Percentiles rank a stretch among this genome's conserved stretches.
These are phyloP conservation scores for Amphicarpaea edgeworthii DNA, from an alignment of 306 rosid genomes.

Conservation along the genomic window DNA sequence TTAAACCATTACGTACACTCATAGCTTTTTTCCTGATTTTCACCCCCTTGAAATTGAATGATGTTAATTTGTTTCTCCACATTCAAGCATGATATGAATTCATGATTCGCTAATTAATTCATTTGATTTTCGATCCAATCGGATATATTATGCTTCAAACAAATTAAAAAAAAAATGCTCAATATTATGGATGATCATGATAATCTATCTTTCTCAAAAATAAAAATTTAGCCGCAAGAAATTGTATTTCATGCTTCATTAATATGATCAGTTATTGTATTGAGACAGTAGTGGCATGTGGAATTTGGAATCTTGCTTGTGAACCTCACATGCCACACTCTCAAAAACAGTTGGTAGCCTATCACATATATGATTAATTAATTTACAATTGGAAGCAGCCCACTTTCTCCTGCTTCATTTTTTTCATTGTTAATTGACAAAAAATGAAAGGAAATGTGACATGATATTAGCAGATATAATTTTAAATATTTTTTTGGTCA, in stretches of 20 bases:
- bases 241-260: background rate
- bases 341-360: slow-evolving; percentile 42
- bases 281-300: slow-evolving; percentile 45
- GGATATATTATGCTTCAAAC: background rate
- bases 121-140: background rate
- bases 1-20: slow-evolving; percentile 7
- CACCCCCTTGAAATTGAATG: background rate
- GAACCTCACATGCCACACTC: slow-evolving; percentile 44
- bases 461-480: background rate
- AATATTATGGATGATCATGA: slow-evolving; percentile 9
- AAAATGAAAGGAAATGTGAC: slow-evolving; percentile 16
- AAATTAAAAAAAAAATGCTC: background rate
- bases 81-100: slow-evolving; percentile 12
- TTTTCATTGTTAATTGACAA: background rate
- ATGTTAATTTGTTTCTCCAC: slow-evolving; percentile 5
- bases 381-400: slow-evolving; percentile 32
- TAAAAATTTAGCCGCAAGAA: background rate
- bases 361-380: slow-evolving; percentile 25
- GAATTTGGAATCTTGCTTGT: slow-evolving; percentile 43
- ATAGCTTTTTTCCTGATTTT: background rate
- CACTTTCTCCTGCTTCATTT: slow-evolving; percentile 5
- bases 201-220: background rate
- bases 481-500: slow-evolving; percentile 40
- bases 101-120: background rate
- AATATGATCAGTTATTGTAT: slow-evolving; percentile 7